Percentiles rank a stretch among this genome's conserved stretches.
phyloP scores from a whole-genome alignment of 805 yeast species.

The Candida peoriensis region DNA sequence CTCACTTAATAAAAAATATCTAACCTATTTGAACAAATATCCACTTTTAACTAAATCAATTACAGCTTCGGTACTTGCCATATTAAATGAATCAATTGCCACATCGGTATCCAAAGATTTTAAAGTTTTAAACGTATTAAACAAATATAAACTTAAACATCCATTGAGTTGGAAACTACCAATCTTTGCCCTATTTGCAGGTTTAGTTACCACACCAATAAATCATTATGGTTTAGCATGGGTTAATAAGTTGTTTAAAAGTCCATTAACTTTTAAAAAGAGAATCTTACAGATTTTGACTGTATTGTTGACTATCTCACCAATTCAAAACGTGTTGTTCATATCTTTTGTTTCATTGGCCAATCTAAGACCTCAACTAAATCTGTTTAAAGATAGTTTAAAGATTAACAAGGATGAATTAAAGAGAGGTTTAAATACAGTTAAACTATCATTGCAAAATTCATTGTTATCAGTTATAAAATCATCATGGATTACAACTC shows the following conservation, averaged over 20 bases:
- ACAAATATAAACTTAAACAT: constrained; percentile 18
- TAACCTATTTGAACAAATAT: constrained; percentile 34
- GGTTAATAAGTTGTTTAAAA: constrained; percentile 39
- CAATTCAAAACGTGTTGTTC: constrained; percentile 42
- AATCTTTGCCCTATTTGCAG: constrained; percentile 53
- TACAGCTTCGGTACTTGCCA: constrained; percentile 51
- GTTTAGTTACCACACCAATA: constrained; percentile 50
- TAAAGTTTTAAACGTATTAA: constrained; percentile 18
- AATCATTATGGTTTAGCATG: constrained; percentile 48
- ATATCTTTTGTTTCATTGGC: constrained; percentile 50
- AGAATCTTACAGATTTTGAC: constrained; percentile 46
- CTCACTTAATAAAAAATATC: constrained; percentile 26
- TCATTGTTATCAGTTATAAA: constrained; percentile 43
- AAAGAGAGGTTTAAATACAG: constrained; percentile 8
- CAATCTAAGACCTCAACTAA: constrained; percentile 27
- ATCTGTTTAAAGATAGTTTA: no score
- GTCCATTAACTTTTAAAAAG: constrained; percentile 34
- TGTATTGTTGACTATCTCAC: constrained; percentile 52
- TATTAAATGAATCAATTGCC: constrained; percentile 56
- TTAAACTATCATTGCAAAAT: constrained; percentile 29
- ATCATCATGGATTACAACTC: constrained; percentile 50
- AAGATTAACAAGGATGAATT: constrained; percentile 11
- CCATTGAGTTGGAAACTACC: constrained; percentile 35
- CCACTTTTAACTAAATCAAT: constrained; percentile 57
- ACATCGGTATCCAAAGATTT: constrained; percentile 44